Percentiles rank a stretch among this genome's conserved stretches.
phyloP scores from a whole-genome alignment of 1,139 yeast species.

The Geotrichum klebahnii region DNA sequence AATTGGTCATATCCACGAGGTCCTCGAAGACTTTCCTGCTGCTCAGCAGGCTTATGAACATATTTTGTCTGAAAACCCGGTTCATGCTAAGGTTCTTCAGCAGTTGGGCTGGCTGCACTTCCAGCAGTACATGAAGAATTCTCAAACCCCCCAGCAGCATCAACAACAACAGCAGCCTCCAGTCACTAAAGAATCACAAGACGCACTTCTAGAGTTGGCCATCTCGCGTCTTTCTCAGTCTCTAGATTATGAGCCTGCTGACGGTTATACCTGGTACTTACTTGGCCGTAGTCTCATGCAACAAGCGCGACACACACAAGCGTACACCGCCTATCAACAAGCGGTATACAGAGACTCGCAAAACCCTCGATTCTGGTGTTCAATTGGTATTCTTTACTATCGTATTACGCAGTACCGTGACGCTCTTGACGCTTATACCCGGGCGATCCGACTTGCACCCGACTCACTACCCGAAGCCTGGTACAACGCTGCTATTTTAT shows the following conservation, averaged over 20 bases:
- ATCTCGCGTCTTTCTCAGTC: slow-evolving; percentile 77
- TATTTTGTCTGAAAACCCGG: slow-evolving; percentile 82
- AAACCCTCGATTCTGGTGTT: slow-evolving; percentile 98
- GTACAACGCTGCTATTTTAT: slow-evolving; percentile 95
- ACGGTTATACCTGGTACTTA: slow-evolving; percentile 96
- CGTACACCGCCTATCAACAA: slow-evolving; percentile 97
- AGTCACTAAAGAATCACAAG: slow-evolving; percentile 51
- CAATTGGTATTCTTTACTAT: slow-evolving; percentile 93
- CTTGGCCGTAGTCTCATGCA: slow-evolving; percentile 96
- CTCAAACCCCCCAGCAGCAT: too few relatives aligned
- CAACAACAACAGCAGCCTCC: too few relatives aligned
- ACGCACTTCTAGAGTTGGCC: slow-evolving; percentile 80
- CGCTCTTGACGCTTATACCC: slow-evolving; percentile 93
- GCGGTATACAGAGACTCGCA: slow-evolving; percentile 95
- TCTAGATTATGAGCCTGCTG: slow-evolving; percentile 80
- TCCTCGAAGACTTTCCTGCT: slow-evolving; percentile 82
- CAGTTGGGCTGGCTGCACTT: slow-evolving; percentile 94
- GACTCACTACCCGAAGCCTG: slow-evolving; percentile 87
- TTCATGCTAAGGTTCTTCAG: slow-evolving; percentile 92
- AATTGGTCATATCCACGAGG: slow-evolving; percentile 91
- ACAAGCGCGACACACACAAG: slow-evolving; percentile 88
- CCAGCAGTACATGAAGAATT: slow-evolving; percentile 45
- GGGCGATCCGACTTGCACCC: slow-evolving; percentile 93
- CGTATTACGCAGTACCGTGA: slow-evolving; percentile 94
- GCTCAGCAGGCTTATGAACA: slow-evolving; percentile 95